These are phyloP conservation scores for Exserohilum rostratum DNA, from an alignment of 2,329 filamentous ascomycete genomes.

Conservation along the genomic window DNA sequence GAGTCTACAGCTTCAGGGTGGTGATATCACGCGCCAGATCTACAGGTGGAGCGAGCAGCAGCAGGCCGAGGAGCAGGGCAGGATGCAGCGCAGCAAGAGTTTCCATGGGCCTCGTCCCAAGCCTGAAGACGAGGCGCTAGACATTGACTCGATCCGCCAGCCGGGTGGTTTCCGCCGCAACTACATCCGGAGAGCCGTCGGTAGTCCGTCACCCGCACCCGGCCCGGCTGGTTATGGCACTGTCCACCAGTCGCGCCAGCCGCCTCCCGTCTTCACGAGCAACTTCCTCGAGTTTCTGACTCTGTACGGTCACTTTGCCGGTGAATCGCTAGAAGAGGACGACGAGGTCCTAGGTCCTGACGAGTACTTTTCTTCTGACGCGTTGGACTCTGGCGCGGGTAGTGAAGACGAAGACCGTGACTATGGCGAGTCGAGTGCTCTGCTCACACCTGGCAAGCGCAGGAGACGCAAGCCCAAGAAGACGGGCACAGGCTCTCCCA, in stretches of 20 bases:
- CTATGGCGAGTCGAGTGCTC: conserved; percentile 84
- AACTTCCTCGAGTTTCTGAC: conserved; percentile 96
- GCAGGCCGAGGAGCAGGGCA: conserved; percentile 67
- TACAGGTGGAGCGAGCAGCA: conserved; percentile 96
- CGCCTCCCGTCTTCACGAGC: conserved; percentile 67
- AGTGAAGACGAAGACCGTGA: conserved; percentile 68
- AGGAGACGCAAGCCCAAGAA: conserved; percentile 79
- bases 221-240: conserved; percentile 54
- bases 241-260: conserved; percentile 29
- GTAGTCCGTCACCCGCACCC: conserved; percentile 61
- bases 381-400: conserved; percentile 63
- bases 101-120: conserved; percentile 79
- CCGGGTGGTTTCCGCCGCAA: conserved; percentile 94
- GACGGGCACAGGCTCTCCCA: conserved; percentile 77
- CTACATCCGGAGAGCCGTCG: conserved; percentile 78
- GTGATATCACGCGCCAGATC: conserved; percentile 91
- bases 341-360: conserved; percentile 86
- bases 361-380: conserved; percentile 87
- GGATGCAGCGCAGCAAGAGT: conserved; percentile 81
- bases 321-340: conserved; percentile 95
- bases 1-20: conserved; percentile 88
- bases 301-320: conserved; percentile 95
- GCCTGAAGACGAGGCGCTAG: conserved; percentile 78
- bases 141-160: conserved; percentile 89
- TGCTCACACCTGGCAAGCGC: conserved; percentile 72